Conservation (phyloP, 352 stramenopile genomes). For the Pythium phragmitis region DNA sequence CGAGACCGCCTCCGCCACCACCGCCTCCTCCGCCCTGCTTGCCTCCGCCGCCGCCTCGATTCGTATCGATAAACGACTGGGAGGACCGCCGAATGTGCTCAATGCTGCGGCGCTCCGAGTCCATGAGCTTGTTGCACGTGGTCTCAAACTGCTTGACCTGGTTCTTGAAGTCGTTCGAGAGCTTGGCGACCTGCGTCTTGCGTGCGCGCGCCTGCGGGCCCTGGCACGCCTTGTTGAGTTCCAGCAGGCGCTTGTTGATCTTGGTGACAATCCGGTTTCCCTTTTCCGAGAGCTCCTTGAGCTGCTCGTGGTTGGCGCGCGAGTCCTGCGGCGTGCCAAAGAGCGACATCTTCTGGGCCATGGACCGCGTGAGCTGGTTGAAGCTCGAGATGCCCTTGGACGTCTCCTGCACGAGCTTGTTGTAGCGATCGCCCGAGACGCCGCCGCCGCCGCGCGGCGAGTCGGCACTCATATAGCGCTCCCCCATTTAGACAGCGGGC, state of each 20-base stretch:
- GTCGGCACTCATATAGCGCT: conserved; percentile 61
- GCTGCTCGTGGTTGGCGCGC: conserved; percentile 75
- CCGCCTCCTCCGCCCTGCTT: conserved; percentile 10
- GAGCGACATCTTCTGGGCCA: conserved; percentile 86
- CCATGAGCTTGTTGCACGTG: conserved; percentile 64
- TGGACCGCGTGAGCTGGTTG: conserved; percentile 81
- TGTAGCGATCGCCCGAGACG: conserved; percentile 63
- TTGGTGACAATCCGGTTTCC: conserved; percentile 79
- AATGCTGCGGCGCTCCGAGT: conserved; percentile 71
- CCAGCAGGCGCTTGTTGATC: conserved; percentile 74
- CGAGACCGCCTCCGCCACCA: conserved; percentile 21
- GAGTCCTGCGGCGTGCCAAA: conserved; percentile 84
- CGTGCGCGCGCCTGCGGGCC: conserved; percentile 45
- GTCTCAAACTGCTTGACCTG: conserved; percentile 75
- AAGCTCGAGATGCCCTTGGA: conserved; percentile 87
- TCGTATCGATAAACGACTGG: conserved; percentile 53
- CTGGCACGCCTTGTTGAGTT: conserved; percentile 63
- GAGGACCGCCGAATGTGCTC: conserved; percentile 82
- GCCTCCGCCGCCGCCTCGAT: conserved; percentile 17
- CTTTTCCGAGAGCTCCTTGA: conserved; percentile 82
- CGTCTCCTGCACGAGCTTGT: conserved; percentile 76
- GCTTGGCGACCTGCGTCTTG: conserved; percentile 77
- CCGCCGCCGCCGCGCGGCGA: conserved; percentile 44
- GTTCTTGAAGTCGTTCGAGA: conserved; percentile 84
- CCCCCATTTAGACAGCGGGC: conserved; percentile 39